Base-by-base conservation (phyloP, 2,329 filamentous ascomycete genomes). In the Diplodia intermedia region DNA sequence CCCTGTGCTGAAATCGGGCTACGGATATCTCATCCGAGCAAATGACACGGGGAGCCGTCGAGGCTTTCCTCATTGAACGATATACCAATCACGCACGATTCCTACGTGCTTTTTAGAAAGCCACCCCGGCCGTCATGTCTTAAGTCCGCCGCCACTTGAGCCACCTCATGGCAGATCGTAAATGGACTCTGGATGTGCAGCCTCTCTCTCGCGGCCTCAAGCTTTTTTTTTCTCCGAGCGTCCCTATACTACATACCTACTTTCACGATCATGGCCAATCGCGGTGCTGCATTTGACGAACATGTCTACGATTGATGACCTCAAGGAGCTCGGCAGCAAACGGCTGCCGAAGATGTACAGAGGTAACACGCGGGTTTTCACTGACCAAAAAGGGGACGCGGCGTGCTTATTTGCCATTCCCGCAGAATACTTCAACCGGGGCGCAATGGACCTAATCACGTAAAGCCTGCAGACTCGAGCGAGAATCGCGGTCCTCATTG, bases 391-490 rank as follows among this genome's bases (percentile, higher is more conserved):
- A 26, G 23, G 23, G 23, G 23, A 26, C 23, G 23, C 23, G 23
- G 23, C 2, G 23, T 26, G 23, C 23, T 26, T 2, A 26, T 26
- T 26, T 11, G 18, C 18, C 23, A 15, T 29, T 69, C 6, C 8
- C 5, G 33, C 4, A 82, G 85, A 86, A 61, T 88, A 86, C 75
- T 87, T 84, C 74, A 87, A 88, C 72, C 85, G 83, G 69, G 86
- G 86, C 5, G 84, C 85, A 5, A 86, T 86, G 77, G 84, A 86
- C 69, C 76, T 85, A 26, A 76, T 83, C 65, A 86, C 84, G 61
- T 68, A 43, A 43, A 15, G 1, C 8, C 23, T 3, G 20, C 9
- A 6, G 15, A 5, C 4, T n/a, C 9, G 12, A 12, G 12, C 3
- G 8, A 26, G 23, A 26, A 26, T 0, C 23, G 23, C 23, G 3